These are phyloP conservation scores for Corylus americana DNA, from an alignment of 306 rosid species.

Conservation along the genomic window DNA sequence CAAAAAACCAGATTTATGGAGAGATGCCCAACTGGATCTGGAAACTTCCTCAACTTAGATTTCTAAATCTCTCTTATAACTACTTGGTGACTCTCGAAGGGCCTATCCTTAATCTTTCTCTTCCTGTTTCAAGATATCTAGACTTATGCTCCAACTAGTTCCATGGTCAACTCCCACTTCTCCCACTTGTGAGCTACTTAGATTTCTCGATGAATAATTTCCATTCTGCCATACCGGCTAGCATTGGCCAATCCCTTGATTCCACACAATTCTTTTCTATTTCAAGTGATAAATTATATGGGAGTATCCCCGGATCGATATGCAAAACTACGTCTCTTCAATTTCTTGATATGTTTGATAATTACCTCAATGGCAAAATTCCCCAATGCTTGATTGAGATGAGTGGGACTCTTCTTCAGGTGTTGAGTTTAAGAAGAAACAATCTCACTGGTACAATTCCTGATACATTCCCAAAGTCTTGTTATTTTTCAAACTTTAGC, in stretches of 20 bases:
- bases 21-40: conserved; percentile 55
- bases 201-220: conserved; percentile 45
- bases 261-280: background rate
- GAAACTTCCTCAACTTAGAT: conserved; percentile 13
- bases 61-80: conserved; percentile 48
- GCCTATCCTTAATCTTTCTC: background rate
- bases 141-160: conserved; percentile 50
- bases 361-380: conserved; percentile 24
- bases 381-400: conserved; percentile 27
- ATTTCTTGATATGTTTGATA: conserved; percentile 40
- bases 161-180: conserved; percentile 24
- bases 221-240: conserved; percentile 22
- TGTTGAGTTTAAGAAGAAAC: conserved; percentile 30
- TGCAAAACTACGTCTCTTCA: conserved; percentile 27
- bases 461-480: conserved; percentile 15
- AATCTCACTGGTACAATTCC: conserved; percentile 23
- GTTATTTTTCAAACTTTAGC: conserved; percentile 29
- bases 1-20: conserved; percentile 41
- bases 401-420: conserved; percentile 4
- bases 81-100: background rate
- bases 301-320: conserved; percentile 32
- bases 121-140: rapidly evolving
- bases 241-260: background rate
- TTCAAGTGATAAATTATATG: background rate
- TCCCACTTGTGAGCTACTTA: conserved; percentile 23